Conservation (phyloP, 768 basidiomycete genomes). For the Rhizopogon rudus region DNA sequence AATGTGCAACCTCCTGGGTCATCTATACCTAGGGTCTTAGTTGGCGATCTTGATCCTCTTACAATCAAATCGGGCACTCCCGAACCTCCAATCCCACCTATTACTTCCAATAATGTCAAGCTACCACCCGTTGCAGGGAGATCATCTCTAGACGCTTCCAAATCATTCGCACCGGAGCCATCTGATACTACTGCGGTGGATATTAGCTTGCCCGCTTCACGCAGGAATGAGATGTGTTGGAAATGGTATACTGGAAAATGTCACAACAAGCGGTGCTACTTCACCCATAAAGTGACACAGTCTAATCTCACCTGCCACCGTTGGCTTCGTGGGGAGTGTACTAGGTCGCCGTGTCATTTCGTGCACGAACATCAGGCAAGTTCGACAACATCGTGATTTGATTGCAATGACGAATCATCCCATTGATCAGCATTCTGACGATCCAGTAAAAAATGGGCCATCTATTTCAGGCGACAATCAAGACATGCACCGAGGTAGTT, state of each 20-base stretch:
- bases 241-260: background rate
- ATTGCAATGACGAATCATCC: background rate
- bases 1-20: background rate
- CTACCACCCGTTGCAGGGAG: background rate
- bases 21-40: background rate
- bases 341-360: background rate
- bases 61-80: background rate
- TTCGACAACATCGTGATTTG: background rate
- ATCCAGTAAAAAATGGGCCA: too few relatives aligned
- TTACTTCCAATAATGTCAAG: background rate
- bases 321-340: background rate
- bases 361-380: background rate
- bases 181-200: background rate
- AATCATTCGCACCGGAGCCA: background rate
- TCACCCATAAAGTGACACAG: background rate
- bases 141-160: background rate
- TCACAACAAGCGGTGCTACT: background rate
- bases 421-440: background rate
- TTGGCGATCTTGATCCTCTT: background rate
- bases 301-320: background rate
- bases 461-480: background rate
- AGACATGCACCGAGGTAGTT: background rate
- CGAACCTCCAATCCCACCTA: background rate
- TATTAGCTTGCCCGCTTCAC: background rate
- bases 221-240: background rate